Percentiles rank a stretch among this genome's conserved stretches.
phyloP scores from a whole-genome alignment of 805 yeast genomes.

The Lachancea meyersii region DNA sequence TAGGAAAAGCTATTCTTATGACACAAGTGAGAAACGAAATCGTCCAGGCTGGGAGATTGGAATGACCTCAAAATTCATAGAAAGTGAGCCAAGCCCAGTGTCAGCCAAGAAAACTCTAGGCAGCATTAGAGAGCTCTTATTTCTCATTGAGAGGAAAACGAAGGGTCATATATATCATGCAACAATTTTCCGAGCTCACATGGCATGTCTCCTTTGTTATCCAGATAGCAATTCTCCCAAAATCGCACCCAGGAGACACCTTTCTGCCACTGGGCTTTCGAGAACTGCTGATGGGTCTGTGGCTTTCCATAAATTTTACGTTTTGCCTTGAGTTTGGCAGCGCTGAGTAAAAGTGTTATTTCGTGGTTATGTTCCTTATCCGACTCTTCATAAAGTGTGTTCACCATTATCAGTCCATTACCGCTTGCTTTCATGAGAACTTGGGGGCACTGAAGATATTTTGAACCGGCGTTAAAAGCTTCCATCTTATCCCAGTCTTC shows the following conservation, averaged over 20 bases:
- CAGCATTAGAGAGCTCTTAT: no score
- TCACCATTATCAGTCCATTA: slow-evolving; percentile 5
- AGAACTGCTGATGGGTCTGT: slow-evolving; percentile 8
- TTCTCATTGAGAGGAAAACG: not conserved
- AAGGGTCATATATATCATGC: not conserved
- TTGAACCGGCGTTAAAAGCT: slow-evolving; percentile 1
- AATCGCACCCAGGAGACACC: slow-evolving; percentile 13
- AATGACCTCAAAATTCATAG: not conserved
- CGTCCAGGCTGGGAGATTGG: no score
- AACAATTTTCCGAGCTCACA: slow-evolving; percentile 3
- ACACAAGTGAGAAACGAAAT: no score
- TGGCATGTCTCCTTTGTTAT: slow-evolving; percentile 10
- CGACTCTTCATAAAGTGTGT: slow-evolving; percentile 8
- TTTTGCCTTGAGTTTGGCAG: slow-evolving; percentile 15
- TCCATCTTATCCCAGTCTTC: slow-evolving; percentile 10
- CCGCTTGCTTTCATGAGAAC: slow-evolving; percentile 1
- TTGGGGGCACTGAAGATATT: slow-evolving; percentile 9
- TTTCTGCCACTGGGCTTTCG: slow-evolving; percentile 9
- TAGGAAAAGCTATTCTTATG: no score
- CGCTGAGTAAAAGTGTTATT: slow-evolving; percentile 11
- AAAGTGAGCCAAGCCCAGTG: no score
- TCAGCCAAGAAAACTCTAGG: no score
- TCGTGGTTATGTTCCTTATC: slow-evolving; percentile 13
- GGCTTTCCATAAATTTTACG: slow-evolving; percentile 9
- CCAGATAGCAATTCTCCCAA: slow-evolving; percentile 15